Evolutionary conservation across 805 yeast species (phyloP), one percentile per base, ranked within the genome.

Genomic region (Pichia cephalocereana): DNA sequence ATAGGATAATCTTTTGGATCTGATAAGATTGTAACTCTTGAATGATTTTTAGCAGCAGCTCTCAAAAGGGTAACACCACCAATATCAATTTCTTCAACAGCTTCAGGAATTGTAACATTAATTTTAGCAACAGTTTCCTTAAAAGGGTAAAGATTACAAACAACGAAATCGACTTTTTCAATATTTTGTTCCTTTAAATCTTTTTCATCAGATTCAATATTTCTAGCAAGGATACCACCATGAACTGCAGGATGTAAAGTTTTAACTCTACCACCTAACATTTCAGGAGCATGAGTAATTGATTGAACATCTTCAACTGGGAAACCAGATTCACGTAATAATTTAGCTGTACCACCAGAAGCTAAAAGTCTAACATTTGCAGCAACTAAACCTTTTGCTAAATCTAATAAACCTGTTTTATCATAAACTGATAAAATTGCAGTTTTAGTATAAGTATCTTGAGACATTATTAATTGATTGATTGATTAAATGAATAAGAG

Each of bases 211-310:
- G 85, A 74, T 59, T 86, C 95, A 66, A 88, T 77, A 71, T 93
- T 80, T 73, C 98, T 82, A 46, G 99, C 98, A 58, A 93, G 77
- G 61, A 93, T 93, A 68, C 95, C 96, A 60, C 96, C 99, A 68
- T 93, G 99, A 53, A 93, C 96, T 31, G 98, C 99, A 39, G 99
- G 99, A 67, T 93, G 99, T 60, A 93, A 76, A 51, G 99, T 93
- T 75, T 93, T 93, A 59, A 93, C 99, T 71, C 99, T 80, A 55
- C 99, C 99, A 54, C 97, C 96, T 58, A 93, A 76, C 96, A 93
- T 93, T 70, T 93, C 99, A 46, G 99, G 99, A 39, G 98, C 98
- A 64, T 93, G 96, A 37, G 99, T 93, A 66, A 93, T 88, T 51
- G 93, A 67, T 39, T 95, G 82, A 39, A 93, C 96, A 63, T 93